Conservation (phyloP, 2,329 filamentous ascomycete genomes). For the Sordariomycetes sp. region DNA sequence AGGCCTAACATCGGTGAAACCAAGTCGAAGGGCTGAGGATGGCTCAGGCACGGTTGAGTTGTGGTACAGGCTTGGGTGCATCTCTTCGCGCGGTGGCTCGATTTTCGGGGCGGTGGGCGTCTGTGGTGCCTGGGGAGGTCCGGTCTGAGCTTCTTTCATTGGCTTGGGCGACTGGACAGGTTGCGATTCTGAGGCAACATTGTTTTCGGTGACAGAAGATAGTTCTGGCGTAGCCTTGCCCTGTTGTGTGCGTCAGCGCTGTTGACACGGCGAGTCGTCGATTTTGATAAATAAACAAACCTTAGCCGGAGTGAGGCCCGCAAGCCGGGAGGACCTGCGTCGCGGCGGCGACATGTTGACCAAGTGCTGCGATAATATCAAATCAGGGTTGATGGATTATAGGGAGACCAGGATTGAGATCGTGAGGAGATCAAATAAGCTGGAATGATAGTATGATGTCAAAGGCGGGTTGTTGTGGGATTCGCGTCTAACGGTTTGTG, state of each 20-base stretch:
- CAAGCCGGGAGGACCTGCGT: slow-evolving; percentile 35
- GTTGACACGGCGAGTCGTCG: no score
- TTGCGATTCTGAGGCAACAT: slow-evolving; percentile 19
- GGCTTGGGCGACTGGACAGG: slow-evolving; percentile 16
- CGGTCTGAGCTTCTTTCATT: slow-evolving; percentile 13
- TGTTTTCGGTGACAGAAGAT: slow-evolving; percentile 32
- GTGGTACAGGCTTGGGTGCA: slow-evolving; percentile 83
- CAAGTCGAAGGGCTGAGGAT: slow-evolving; percentile 72
- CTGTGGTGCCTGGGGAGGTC: slow-evolving; percentile 15
- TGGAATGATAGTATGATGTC: slow-evolving; percentile 12
- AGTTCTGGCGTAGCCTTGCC: slow-evolving; percentile 24
- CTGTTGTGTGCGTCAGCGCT: no score
- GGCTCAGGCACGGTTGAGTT: slow-evolving; percentile 61
- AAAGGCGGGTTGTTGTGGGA: slow-evolving; percentile 5
- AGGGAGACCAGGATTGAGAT: no score
- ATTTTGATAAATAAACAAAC: slow-evolving; percentile 16
- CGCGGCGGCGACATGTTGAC: slow-evolving; percentile 28
- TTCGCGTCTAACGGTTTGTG: slow-evolving; percentile 1
- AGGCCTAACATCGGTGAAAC: slow-evolving; percentile 69
- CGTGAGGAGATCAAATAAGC: no score
- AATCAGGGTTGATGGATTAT: no score
- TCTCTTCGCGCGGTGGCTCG: slow-evolving; percentile 68
- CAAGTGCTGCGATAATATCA: no score
- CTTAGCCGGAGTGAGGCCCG: slow-evolving; percentile 22
- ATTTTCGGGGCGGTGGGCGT: slow-evolving; percentile 60